A percentile compares a stretch with the other conserved stretches of the same genome.
Evolutionary conservation across 2,329 filamentous ascomycete genomes (phyloP).

Genomic region (Hymenotorrendiella dingleyae): DNA sequence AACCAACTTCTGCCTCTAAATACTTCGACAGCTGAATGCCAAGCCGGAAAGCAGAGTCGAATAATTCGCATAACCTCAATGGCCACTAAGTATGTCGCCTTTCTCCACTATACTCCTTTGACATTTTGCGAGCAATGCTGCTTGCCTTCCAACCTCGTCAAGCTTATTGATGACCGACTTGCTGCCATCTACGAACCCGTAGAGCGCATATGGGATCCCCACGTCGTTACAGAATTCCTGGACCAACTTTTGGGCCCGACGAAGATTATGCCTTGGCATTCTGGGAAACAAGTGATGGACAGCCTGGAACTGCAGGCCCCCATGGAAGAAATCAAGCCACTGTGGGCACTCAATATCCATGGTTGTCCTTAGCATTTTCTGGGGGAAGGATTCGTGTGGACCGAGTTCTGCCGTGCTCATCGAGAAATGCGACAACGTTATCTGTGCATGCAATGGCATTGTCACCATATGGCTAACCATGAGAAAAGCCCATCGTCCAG

Average conservation of each 20-base stretch:
- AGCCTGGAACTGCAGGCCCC: constrained; percentile 83
- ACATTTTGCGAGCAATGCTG: constrained; percentile 70
- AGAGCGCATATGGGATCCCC: constrained; percentile 77
- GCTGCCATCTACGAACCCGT: constrained; percentile 80
- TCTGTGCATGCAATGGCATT: constrained; percentile 80
- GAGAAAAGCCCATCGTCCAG: constrained; percentile 66
- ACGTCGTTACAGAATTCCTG: constrained; percentile 78
- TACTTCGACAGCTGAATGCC: neutral
- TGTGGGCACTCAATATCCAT: constrained; percentile 88
- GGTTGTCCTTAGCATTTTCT: constrained; percentile 85
- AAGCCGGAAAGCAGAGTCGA: neutral
- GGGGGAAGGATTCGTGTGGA: constrained; percentile 77
- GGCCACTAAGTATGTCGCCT: constrained; percentile 28
- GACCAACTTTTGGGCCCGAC: constrained; percentile 67
- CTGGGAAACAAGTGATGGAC: constrained; percentile 83
- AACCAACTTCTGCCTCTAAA: neutral
- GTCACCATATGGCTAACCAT: constrained; percentile 76
- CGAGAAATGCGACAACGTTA: constrained; percentile 86
- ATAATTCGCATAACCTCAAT: constrained; percentile 12
- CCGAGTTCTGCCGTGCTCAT: constrained; percentile 90
- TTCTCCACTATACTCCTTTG: constrained; percentile 42
- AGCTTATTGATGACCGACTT: constrained; percentile 71
- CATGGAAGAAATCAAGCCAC: constrained; percentile 87
- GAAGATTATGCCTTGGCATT: constrained; percentile 78
- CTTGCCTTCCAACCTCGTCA: constrained; percentile 74